phyloP scores from a whole-genome alignment of 345 rosid species.

The Camelina sativa region DNA sequence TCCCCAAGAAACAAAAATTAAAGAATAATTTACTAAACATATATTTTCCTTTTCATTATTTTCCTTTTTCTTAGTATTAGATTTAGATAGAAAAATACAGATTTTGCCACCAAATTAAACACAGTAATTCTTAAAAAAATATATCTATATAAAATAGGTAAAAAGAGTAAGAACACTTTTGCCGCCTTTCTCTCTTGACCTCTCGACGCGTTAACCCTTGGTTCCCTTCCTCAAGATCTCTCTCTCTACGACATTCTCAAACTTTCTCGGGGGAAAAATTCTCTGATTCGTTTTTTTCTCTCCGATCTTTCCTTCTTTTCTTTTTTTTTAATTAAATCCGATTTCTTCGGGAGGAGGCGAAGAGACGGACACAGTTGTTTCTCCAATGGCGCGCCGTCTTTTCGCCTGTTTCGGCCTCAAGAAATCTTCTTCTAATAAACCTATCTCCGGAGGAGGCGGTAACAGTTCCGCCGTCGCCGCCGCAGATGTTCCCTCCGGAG shows the following conservation, averaged over 20 bases:
- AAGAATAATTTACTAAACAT: neutral
- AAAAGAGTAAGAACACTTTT: constrained; percentile 23
- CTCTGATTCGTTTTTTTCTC: constrained; percentile 22
- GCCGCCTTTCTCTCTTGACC: constrained; percentile 62
- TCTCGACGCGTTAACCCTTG: constrained; percentile 17
- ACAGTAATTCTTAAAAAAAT: neutral
- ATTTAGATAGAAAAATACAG: constrained; percentile 13
- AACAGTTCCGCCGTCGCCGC: constrained; percentile 43
- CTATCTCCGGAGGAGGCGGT: constrained; percentile 17
- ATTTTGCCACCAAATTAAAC: constrained; percentile 41
- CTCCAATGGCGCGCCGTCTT: constrained; percentile 70
- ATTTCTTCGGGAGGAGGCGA: constrained; percentile 37
- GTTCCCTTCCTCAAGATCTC: constrained; percentile 24
- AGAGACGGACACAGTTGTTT: constrained; percentile 26
- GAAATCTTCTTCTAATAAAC: constrained; percentile 25
- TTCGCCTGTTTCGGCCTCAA: constrained; percentile 65
- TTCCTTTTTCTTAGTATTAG: neutral
- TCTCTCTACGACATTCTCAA: constrained; percentile 12
- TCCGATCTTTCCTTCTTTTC: constrained; percentile 12
- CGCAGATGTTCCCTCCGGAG: constrained; percentile 44
- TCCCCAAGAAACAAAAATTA: no score
- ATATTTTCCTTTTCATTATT: neutral
- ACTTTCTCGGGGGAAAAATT: constrained; percentile 9
- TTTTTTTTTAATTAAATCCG: neutral
- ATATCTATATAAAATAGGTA: neutral